Percentiles rank a stretch among this genome's conserved stretches.
Conservation (phyloP, 129 eudicot genomes). For the Escallonia herrerae region DNA sequence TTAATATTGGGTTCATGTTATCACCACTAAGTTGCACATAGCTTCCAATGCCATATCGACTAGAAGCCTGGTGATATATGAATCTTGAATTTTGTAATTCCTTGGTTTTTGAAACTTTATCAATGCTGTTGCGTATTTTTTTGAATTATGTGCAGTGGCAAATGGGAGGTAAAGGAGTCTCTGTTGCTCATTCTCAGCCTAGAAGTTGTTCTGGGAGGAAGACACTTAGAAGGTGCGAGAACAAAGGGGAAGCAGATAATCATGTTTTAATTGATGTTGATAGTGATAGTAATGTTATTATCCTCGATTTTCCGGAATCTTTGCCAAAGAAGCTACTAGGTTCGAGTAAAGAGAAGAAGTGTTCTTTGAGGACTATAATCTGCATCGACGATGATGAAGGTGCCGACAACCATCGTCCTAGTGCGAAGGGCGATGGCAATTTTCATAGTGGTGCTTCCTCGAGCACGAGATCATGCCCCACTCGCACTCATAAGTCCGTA, state of each 20-base stretch:
- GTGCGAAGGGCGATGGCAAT: conserved; percentile 17
- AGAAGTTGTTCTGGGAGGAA: conserved; percentile 23
- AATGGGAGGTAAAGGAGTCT: conserved; percentile 23
- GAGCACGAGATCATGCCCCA: conserved; percentile 22
- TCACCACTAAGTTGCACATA: too few relatives aligned
- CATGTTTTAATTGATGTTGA: conserved; percentile 59
- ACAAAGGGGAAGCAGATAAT: conserved; percentile 23
- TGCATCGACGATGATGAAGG: conserved; percentile 68
- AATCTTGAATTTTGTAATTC: too few relatives aligned
- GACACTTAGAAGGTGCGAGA: conserved; percentile 30
- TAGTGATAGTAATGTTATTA: conserved; percentile 45
- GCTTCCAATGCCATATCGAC: too few relatives aligned
- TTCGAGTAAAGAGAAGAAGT: conserved; percentile 30
- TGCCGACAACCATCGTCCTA: conserved; percentile 7
- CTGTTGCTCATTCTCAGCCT: conserved; percentile 11
- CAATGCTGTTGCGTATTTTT: neutral
- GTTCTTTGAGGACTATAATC: conserved; percentile 34
- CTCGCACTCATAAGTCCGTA: neutral
- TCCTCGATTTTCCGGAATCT: conserved; percentile 40
- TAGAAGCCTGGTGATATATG: too few relatives aligned
- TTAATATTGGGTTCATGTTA: too few relatives aligned
- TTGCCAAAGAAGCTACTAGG: conserved; percentile 17
- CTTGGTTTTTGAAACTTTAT: too few relatives aligned
- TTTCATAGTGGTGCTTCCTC: conserved; percentile 35
- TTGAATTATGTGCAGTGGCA: conserved; percentile 20